phyloP scores from a whole-genome alignment of 179 eudicot genomes.

The Carnegiea gigantea region DNA sequence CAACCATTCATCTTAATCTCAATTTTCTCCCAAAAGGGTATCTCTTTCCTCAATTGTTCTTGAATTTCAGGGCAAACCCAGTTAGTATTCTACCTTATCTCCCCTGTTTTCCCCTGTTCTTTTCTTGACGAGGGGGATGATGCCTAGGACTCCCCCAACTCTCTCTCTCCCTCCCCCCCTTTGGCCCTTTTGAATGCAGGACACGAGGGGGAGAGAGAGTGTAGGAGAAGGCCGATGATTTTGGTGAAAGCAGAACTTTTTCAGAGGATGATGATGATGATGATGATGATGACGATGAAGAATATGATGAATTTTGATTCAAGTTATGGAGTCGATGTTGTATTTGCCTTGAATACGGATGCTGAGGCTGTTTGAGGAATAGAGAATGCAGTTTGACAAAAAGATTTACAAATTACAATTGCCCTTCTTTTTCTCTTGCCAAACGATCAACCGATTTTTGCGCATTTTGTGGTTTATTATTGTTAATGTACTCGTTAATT shows the following conservation, averaged over 20 bases:
- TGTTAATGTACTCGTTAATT: background rate
- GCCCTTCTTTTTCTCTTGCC: background rate
- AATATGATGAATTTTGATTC: background rate
- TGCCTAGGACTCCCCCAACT: background rate
- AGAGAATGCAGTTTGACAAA: background rate
- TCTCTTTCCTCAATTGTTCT: background rate
- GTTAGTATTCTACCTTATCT: too few relatives aligned
- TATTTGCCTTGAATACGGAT: background rate
- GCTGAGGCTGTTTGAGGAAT: background rate
- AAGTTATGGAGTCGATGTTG: background rate
- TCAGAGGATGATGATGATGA: background rate
- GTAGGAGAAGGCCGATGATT: background rate
- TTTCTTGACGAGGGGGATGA: too few relatives aligned
- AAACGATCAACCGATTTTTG: constrained; percentile 1
- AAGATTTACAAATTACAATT: background rate
- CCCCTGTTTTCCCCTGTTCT: too few relatives aligned
- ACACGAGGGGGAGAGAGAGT: background rate
- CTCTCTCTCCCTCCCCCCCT: background rate
- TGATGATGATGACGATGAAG: background rate
- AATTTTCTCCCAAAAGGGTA: background rate
- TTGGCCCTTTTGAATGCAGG: background rate
- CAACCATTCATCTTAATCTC: constrained; percentile 11
- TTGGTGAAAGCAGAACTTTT: background rate
- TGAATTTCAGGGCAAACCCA: background rate
- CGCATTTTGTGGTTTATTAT: background rate